Percentiles rank a stretch among this genome's conserved stretches.
Evolutionary conservation across 257 asterid species (phyloP).

Genomic region (Plectranthus barbatus): DNA sequence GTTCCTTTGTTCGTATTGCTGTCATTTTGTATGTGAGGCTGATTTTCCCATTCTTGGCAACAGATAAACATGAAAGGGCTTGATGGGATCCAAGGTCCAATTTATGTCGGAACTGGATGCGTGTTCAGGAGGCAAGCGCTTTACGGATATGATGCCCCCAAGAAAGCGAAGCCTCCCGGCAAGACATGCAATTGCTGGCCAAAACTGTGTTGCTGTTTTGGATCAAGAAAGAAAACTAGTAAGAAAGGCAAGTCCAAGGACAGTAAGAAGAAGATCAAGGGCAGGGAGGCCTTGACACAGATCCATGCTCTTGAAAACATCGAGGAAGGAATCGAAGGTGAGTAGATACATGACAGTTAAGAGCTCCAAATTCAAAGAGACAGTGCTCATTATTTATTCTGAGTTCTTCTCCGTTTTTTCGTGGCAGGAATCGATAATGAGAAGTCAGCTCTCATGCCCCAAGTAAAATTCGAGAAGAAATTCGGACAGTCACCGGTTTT

Average conservation of each 20-base stretch:
- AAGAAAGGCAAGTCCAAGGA: constrained; percentile 47
- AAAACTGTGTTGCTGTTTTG: constrained; percentile 57
- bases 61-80: constrained; percentile 98
- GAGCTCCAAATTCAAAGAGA: no score
- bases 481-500: no score
- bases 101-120: constrained; percentile 95
- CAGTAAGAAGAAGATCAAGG: constrained; percentile 56
- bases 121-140: constrained; percentile 94
- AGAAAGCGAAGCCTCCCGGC: constrained; percentile 79
- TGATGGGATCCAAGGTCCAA: constrained; percentile 97
- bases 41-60: constrained; percentile 6
- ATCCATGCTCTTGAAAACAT: constrained; percentile 95
- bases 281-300: constrained; percentile 63
- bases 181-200: constrained; percentile 97
- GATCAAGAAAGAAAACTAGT: constrained; percentile 36
- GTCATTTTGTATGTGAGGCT: constrained; percentile 8
- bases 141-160: constrained; percentile 88
- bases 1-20: neutral
- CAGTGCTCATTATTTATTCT: no score
- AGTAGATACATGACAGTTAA: no score
- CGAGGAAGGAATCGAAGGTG: constrained; percentile 93
- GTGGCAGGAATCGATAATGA: no score
- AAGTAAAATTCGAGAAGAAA: no score
- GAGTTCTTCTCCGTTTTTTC: no score
- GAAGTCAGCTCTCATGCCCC: no score